A percentile compares a stretch with the other conserved stretches of the same genome.
These are phyloP conservation scores for Boletales sp. DNA, from an alignment of 768 basidiomycete genomes.

Conservation along the genomic window DNA sequence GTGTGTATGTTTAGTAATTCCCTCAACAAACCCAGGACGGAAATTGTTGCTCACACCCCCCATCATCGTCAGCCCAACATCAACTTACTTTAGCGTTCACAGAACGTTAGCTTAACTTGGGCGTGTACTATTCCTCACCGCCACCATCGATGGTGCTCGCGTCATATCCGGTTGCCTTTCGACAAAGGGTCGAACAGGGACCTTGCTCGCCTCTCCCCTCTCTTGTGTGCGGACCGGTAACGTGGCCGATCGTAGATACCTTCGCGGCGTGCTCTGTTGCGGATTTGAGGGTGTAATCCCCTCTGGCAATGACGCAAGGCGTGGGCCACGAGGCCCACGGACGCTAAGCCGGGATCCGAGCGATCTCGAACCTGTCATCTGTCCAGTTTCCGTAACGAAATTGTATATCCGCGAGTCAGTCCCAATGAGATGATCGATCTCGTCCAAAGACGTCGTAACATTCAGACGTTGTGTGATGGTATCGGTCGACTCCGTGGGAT, in stretches of 20 bases:
- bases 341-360: constrained; percentile 13
- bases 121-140: constrained; percentile 4
- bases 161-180: constrained; percentile 19
- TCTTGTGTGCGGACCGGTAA: constrained; percentile 45
- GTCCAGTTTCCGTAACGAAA: constrained; percentile 23
- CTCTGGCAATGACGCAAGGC: constrained; percentile 15
- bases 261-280: constrained; percentile 23
- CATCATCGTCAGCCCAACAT: not conserved
- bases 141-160: constrained; percentile 14
- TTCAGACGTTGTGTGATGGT: constrained; percentile 20
- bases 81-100: not conserved
- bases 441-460: constrained; percentile 20
- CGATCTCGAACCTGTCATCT: constrained; percentile 12
- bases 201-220: constrained; percentile 29
- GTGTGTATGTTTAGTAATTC: not conserved
- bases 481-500: constrained; percentile 24
- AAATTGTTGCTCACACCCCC: not conserved
- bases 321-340: constrained; percentile 22
- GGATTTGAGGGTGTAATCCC: constrained; percentile 5
- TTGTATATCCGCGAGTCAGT: constrained; percentile 18
- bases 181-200: constrained; percentile 22
- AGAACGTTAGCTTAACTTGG: not conserved
- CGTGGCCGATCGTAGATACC: constrained; percentile 18
- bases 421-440: constrained; percentile 25
- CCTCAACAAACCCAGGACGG: not conserved